These are phyloP conservation scores for Angophora floribunda DNA, from an alignment of 345 rosid genomes.

Conservation along the genomic window DNA sequence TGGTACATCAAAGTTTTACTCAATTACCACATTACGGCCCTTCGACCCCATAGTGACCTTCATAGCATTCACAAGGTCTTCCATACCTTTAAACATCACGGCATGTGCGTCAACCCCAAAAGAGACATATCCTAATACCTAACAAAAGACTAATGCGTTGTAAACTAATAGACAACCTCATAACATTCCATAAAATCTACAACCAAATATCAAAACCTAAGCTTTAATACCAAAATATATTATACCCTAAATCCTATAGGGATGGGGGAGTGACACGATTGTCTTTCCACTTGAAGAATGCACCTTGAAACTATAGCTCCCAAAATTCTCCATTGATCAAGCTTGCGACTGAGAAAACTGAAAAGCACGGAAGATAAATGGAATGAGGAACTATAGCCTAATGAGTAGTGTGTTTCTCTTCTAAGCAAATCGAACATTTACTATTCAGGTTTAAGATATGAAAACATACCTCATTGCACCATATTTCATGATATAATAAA, in stretches of 20 bases:
- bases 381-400: no score
- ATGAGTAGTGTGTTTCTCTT: neutral
- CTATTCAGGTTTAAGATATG: neutral
- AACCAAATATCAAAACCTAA: neutral
- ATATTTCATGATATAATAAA: neutral
- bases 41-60: constrained; percentile 93
- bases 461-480: neutral
- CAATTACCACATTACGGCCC: constrained; percentile 88
- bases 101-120: constrained; percentile 84
- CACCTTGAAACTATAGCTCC: neutral
- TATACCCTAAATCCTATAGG: neutral
- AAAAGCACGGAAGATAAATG: neutral
- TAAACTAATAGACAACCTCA: neutral
- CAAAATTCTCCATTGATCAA: neutral
- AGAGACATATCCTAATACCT: neutral
- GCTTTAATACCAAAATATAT: neutral
- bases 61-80: constrained; percentile 87
- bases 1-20: constrained; percentile 84
- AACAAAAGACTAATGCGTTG: neutral
- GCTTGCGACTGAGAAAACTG: rapidly evolving
- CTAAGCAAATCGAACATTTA: no score
- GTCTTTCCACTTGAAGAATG: rapidly evolving
- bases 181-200: neutral
- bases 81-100: constrained; percentile 81
- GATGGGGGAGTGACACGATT: neutral